Conservation (phyloP, 1,139 yeast genomes). For the Lodderomyces orthopsilosis region DNA sequence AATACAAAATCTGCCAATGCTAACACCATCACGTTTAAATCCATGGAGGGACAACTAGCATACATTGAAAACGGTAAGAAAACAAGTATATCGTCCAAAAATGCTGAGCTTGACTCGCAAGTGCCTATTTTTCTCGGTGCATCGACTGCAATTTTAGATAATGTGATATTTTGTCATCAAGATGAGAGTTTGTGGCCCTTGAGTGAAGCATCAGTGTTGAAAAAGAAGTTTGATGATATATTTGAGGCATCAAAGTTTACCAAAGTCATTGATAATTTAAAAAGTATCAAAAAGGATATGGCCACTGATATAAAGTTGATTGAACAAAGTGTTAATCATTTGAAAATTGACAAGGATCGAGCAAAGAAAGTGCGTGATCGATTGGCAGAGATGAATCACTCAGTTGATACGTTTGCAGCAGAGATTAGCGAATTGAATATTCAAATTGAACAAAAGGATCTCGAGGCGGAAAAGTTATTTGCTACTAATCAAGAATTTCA, state of each 20-base stretch:
- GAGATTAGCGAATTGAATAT: constrained; percentile 51
- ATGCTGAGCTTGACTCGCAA: constrained; percentile 79
- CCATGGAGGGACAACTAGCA: constrained; percentile 84
- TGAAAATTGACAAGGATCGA: constrained; percentile 69
- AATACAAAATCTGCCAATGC: constrained; percentile 6
- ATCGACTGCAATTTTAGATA: constrained; percentile 80
- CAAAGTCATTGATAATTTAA: constrained; percentile 80
- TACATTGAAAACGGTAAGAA: constrained; percentile 65
- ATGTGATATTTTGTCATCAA: constrained; percentile 95
- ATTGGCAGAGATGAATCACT: constrained; percentile 41
- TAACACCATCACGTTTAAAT: constrained; percentile 59
- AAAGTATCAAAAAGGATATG: constrained; percentile 74
- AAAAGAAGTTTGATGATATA: constrained; percentile 92
- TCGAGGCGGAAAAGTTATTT: constrained; percentile 63
- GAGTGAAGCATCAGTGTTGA: constrained; percentile 83
- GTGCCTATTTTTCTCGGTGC: constrained; percentile 86
- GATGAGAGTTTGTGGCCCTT: constrained; percentile 98
- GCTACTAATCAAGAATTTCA: constrained; percentile 82
- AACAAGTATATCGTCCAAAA: constrained; percentile 74
- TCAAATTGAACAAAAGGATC: constrained; percentile 52
- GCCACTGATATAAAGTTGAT: constrained; percentile 68
- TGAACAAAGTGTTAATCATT: constrained; percentile 74
- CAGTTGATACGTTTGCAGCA: constrained; percentile 43
- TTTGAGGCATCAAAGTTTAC: constrained; percentile 94
- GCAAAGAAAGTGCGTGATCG: constrained; percentile 58